Conservation (phyloP, 805 yeast genomes). For the Torulaspora maleeae region DNA sequence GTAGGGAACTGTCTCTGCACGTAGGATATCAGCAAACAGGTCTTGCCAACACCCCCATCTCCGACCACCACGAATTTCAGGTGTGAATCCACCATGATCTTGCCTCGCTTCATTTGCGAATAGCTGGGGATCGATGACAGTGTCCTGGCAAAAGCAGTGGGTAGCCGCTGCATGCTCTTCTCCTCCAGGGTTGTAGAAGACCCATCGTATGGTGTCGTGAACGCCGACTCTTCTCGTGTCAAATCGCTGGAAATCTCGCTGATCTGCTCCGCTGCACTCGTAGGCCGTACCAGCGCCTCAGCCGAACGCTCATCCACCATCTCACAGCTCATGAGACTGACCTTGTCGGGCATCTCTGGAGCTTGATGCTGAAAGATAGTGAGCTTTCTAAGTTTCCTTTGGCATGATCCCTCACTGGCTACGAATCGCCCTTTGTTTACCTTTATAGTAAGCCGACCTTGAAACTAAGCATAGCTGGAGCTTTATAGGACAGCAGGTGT, state of each 20-base stretch:
- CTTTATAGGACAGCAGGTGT: not conserved
- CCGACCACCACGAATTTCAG: conserved; percentile 77
- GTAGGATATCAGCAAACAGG: conserved; percentile 63
- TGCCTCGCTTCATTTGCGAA: conserved; percentile 23
- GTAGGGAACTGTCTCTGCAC: conserved; percentile 63
- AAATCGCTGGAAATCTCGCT: conserved; percentile 11
- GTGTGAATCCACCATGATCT: conserved; percentile 36
- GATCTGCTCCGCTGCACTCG: conserved; percentile 6
- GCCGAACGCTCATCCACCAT: not conserved
- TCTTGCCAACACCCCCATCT: conserved; percentile 90
- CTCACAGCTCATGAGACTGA: not conserved
- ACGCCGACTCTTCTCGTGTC: conserved; percentile 13
- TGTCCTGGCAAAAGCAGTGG: conserved; percentile 25
- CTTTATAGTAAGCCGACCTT: not conserved
- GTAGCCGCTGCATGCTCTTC: conserved; percentile 13
- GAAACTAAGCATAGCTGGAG: not conserved
- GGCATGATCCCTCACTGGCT: not conserved
- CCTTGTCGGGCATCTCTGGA: not conserved
- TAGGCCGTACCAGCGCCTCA: not conserved
- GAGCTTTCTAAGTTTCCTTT: not conserved
- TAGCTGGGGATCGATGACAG: conserved; percentile 29
- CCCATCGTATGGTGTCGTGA: conserved; percentile 10
- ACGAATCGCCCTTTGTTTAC: conserved; percentile 7
- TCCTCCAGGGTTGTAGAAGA: conserved; percentile 15
- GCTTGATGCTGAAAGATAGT: not conserved